Evolutionary conservation across 2,329 filamentous ascomycete genomes (phyloP), one percentile per base, ranked within the genome.

Genomic region (Aspergillus intermedius): DNA sequence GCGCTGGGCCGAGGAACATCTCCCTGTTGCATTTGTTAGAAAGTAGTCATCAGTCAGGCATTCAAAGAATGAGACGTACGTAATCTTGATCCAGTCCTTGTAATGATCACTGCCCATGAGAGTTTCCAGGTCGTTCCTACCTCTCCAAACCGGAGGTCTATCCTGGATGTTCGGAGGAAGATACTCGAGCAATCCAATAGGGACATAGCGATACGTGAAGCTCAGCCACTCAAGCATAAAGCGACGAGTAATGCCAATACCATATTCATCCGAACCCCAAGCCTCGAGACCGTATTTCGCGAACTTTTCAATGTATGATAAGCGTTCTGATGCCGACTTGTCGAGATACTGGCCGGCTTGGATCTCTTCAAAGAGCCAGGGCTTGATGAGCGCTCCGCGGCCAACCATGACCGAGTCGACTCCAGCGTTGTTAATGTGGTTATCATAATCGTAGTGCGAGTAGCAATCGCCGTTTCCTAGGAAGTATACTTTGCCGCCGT

Each of bases 311-410:
- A 98, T 76, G 62, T 95, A 90, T 32, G 75, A 73, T 25, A 98
- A 79, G 49, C 93, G 86, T 74, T 98, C 91, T 4, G 83, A 79
- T 2, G 91, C 86, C 3, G 88, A 89, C 70, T 98, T 98, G 75
- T 98, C 93, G 35, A 98, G 81, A 65, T 97, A 96, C 70, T 97
- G 93, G 4, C 87, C 87, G 54, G 83, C 80, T 57, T 88, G 82
- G 48, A 98, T 97, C 71, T 98, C 93, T 69, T 98, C 93, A 64
- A 97, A 98, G 54, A 98, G 77, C 93, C 93, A 98, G 1, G 93
- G 93, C 73, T 98, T 98, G 72, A 97, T 88, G 50, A 98, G 79
- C 8, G 93, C 93, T 49, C 93, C 93, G 52, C 93, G 87, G n/a
- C 85, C 93, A 52, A 97, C 83, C 93, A 98, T 97, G 64, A 95